These are phyloP conservation scores for Ceratocystis albifundus DNA, from an alignment of 2,329 filamentous ascomycete genomes.

Conservation along the genomic window DNA sequence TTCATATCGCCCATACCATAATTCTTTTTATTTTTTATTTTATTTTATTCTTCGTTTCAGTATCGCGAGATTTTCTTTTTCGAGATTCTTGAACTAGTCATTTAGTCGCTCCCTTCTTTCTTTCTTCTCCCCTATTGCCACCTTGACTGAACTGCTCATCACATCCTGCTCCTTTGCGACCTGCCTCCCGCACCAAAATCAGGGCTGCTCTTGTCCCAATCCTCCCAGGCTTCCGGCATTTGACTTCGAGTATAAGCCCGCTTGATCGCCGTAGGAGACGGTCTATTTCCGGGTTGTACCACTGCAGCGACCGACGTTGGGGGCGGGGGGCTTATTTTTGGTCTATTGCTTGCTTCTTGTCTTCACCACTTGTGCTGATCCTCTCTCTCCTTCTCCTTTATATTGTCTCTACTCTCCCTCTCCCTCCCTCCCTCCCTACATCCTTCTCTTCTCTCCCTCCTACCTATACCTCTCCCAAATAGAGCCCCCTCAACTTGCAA, in stretches of 20 bases:
- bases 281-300: too few species aligned
- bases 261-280: background rate
- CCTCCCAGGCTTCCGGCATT: slow-evolving; percentile 20
- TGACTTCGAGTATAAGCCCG: background rate
- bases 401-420: background rate
- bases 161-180: background rate
- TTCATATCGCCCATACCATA: background rate
- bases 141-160: background rate
- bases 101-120: background rate
- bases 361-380: background rate
- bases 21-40: background rate
- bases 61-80: background rate
- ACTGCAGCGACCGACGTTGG: too few species aligned
- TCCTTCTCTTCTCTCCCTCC: background rate
- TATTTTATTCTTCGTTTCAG: background rate
- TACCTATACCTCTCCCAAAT: background rate
- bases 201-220: background rate
- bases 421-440: too few species aligned
- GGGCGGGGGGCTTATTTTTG: background rate
- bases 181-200: background rate
- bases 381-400: background rate
- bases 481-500: background rate
- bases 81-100: background rate
- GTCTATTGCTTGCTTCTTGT: background rate
- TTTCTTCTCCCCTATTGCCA: background rate